These are phyloP conservation scores for Pleodorina starrii DNA, from an alignment of 139 green algal species.

Conservation along the genomic window DNA sequence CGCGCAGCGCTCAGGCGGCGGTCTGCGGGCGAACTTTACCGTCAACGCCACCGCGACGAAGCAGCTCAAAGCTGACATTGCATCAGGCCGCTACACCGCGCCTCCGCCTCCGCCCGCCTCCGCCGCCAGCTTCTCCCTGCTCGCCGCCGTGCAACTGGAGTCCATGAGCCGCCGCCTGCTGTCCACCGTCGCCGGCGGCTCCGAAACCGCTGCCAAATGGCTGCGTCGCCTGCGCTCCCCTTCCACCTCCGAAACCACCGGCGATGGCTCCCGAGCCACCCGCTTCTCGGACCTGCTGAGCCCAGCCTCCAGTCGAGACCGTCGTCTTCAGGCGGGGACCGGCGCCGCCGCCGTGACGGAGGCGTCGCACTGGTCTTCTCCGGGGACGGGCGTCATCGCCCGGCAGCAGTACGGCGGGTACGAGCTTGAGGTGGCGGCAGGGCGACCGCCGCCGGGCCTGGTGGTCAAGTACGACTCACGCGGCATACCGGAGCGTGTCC, in stretches of 20 bases:
- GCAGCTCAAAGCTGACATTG: background rate
- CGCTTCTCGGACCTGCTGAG: too few species aligned
- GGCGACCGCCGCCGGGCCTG: slow-evolving; percentile 9
- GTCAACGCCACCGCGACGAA: background rate
- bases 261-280: too few species aligned
- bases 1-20: slow-evolving; percentile 3
- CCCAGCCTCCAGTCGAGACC: background rate
- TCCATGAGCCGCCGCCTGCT: background rate
- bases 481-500: background rate
- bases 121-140: background rate
- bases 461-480: background rate
- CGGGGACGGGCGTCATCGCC: background rate
- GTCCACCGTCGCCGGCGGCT: background rate
- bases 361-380: too few species aligned
- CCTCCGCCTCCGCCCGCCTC: slow-evolving; percentile 23
- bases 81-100: background rate
- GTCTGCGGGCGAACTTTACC: background rate
- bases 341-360: too few species aligned
- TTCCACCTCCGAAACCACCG: too few species aligned
- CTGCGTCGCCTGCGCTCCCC: too few species aligned
- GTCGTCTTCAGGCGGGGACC: background rate
- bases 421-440: slow-evolving; percentile 18
- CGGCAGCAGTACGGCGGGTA: slow-evolving; percentile 32
- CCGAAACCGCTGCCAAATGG: background rate
- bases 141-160: background rate